Evolutionary conservation across 2,329 filamentous ascomycete genomes (phyloP).

Genomic region (Aschersonia sp.): DNA sequence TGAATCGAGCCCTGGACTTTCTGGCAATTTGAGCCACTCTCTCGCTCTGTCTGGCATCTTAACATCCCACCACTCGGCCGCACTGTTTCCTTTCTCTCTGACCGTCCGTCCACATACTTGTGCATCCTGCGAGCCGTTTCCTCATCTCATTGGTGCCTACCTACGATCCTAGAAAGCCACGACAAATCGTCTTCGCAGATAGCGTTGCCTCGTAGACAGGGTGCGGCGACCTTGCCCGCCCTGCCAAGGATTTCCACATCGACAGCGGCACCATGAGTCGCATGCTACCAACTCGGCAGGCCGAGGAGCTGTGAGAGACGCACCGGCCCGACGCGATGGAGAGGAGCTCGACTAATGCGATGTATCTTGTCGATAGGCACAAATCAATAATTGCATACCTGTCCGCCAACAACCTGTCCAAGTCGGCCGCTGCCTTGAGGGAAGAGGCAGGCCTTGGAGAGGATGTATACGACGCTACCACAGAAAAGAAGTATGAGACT

Average conservation of each 20-base stretch:
- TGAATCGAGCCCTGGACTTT: too few species aligned
- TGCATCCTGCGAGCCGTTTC: too few species aligned
- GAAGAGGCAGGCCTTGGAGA: constrained; percentile 63
- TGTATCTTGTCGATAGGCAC: constrained; percentile 40
- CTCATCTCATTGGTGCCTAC: too few species aligned
- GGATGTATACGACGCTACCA: constrained; percentile 59
- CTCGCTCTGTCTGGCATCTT: too few species aligned
- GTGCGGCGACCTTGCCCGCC: constrained; percentile 1
- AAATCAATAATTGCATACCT: constrained; percentile 90
- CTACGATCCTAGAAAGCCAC: background rate
- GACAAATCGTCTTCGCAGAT: background rate
- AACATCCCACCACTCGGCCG: too few species aligned
- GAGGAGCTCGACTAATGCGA: background rate
- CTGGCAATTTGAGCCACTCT: too few species aligned
- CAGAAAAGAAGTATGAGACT: constrained; percentile 86
- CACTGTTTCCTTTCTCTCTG: too few species aligned
- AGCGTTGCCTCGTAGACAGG: background rate
- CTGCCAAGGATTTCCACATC: background rate
- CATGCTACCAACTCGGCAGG: constrained; percentile 65
- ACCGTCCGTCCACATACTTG: too few species aligned
- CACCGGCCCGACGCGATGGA: constrained; percentile 3
- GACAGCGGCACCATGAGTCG: constrained; percentile 42
- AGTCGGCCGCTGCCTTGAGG: constrained; percentile 56
- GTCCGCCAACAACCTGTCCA: constrained; percentile 54
- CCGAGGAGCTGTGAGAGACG: constrained; percentile 67